Evolutionary conservation across 305 asterid species (phyloP), one percentile per base, ranked within the genome.

Genomic region (Rubia peregrina): DNA sequence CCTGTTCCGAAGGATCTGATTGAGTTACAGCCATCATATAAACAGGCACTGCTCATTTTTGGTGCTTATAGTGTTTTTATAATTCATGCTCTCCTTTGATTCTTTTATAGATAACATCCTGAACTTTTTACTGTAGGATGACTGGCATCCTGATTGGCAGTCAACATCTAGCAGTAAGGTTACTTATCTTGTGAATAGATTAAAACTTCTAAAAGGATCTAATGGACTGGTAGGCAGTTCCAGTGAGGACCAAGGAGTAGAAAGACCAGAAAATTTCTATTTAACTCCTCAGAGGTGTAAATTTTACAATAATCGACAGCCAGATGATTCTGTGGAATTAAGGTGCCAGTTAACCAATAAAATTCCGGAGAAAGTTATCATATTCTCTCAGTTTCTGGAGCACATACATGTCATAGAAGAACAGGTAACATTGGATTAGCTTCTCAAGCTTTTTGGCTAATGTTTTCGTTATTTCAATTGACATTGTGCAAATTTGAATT

Each of bases 101-200:
- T 36, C 0, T 53, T 33, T 17, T 5, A 53, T 24, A 40, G 69
- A 67, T 62, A 61, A 67, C 53, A 69, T 75, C 33, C 71, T 73
- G 56, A 71, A 79, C 56, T 44, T 67, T 43, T 33, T 77, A 61
- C 9, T 78, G 78, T 84, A 93, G 98, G 98, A 93, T 76, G 91
- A 87, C 81, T 94, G 99, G 99, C 88, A 94, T 87, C 99, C 97
- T 78, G 96, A 94, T 81, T 94, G 99, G 99, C 90, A 89, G 81
- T 94, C 92, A 60, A 94, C 99, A 73, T 89, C 97, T 57, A 94
- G 99, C 91, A 94, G 96, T 85, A 94, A 93, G 85, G 97, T 89
- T 70, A 75, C 89, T 61, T 91, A 90, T 81, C 88, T 93, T 69
- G 86, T 94, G 78, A 73, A 76, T 67, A 83, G 72, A 73, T 84